Percentiles rank a stretch among this genome's conserved stretches.
Conservation (phyloP, 805 yeast genomes). For the Cyberlindnera americana region DNA sequence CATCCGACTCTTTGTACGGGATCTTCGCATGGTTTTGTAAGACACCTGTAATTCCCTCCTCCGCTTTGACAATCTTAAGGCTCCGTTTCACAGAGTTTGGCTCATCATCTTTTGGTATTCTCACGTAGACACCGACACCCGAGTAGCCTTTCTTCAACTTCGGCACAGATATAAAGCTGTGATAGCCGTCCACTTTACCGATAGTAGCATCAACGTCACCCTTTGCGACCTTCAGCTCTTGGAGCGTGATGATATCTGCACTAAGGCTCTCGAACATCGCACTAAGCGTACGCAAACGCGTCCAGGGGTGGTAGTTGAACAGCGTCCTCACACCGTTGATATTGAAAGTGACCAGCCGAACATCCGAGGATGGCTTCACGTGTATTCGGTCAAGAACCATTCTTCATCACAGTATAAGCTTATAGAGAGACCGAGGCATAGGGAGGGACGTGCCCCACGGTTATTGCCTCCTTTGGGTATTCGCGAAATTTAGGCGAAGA, state of each 20-base stretch:
- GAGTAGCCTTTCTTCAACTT: constrained; percentile 73
- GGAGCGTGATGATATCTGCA: constrained; percentile 81
- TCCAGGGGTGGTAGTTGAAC: constrained; percentile 85
- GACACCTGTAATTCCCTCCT: constrained; percentile 87
- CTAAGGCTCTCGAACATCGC: constrained; percentile 48
- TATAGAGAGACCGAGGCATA: too few relatives aligned
- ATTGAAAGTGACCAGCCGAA: constrained; percentile 70
- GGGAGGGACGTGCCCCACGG: too few relatives aligned
- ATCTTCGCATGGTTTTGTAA: constrained; percentile 25
- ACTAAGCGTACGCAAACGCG: constrained; percentile 34
- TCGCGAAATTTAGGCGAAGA: constrained; percentile 1
- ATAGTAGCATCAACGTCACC: constrained; percentile 43
- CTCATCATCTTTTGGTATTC: constrained; percentile 47
- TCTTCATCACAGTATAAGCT: too few relatives aligned
- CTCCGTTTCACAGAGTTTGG: constrained; percentile 32
- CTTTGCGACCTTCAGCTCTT: constrained; percentile 74
- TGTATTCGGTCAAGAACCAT: constrained; percentile 15
- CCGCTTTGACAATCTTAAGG: constrained; percentile 65
- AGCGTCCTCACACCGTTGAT: constrained; percentile 82
- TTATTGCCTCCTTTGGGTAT: neutral
- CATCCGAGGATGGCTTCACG: constrained; percentile 6
- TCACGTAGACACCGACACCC: constrained; percentile 84
- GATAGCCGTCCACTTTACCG: constrained; percentile 53
- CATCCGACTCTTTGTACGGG: constrained; percentile 20
- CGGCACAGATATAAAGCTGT: constrained; percentile 69